Evolutionary conservation across 352 stramenopile genomes (phyloP).

Genomic region (Thraustochytrium striatum): DNA sequence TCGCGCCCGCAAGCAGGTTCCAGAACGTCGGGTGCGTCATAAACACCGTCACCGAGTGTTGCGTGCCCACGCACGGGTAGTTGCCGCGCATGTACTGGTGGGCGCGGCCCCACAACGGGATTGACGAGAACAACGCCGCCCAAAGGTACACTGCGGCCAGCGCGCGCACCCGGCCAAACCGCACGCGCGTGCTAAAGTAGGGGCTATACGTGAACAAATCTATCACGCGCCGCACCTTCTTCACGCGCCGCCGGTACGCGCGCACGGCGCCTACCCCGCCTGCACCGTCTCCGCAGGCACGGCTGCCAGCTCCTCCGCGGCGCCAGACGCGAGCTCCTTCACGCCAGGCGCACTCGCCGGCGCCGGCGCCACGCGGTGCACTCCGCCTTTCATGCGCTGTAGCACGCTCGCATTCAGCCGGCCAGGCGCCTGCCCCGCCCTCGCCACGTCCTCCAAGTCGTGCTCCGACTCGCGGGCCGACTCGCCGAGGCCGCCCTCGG

Average conservation of each 20-base stretch:
- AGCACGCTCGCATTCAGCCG: too few relatives aligned
- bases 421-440: too few relatives aligned
- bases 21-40: slow-evolving; percentile 31
- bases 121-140: neutral
- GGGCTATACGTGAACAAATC: slow-evolving; percentile 43
- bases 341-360: too few relatives aligned
- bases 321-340: too few relatives aligned
- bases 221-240: slow-evolving; percentile 24
- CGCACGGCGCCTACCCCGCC: too few relatives aligned
- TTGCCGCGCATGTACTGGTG: slow-evolving; percentile 16
- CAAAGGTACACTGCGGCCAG: slow-evolving; percentile 10
- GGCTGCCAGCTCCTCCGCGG: too few relatives aligned
- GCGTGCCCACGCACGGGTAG: neutral
- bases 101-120: neutral
- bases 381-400: too few relatives aligned
- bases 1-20: neutral
- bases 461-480: too few relatives aligned
- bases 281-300: too few relatives aligned
- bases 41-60: neutral
- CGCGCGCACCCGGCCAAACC: neutral
- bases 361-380: too few relatives aligned
- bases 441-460: too few relatives aligned
- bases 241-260: neutral
- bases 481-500: too few relatives aligned
- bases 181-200: slow-evolving; percentile 17